These are phyloP conservation scores for Epichloe aotearoae DNA, from an alignment of 2,329 filamentous ascomycete species.

Conservation along the genomic window DNA sequence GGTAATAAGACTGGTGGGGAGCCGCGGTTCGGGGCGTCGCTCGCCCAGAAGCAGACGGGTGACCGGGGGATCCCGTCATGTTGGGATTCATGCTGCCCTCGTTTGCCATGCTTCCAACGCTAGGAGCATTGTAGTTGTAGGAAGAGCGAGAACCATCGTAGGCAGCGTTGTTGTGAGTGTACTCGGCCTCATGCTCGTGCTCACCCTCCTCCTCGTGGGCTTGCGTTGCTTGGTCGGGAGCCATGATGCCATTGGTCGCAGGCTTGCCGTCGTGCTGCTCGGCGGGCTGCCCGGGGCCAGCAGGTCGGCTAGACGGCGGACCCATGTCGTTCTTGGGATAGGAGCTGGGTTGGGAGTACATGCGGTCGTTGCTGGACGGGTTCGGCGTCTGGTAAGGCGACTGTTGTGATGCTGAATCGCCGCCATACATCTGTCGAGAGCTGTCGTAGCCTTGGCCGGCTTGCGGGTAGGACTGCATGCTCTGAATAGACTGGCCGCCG, in stretches of 20 bases:
- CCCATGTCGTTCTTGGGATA: conserved; percentile 86
- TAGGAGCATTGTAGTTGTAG: conserved; percentile 65
- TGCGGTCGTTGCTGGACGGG: conserved; percentile 45
- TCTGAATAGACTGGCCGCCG: conserved; percentile 53
- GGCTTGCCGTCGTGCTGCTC: conserved; percentile 52
- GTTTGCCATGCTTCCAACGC: conserved; percentile 50
- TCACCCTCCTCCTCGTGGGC: conserved; percentile 55
- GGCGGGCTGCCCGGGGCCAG: conserved; percentile 41
- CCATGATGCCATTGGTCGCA: conserved; percentile 56
- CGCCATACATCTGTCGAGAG: conserved; percentile 69
- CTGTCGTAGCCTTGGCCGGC: conserved; percentile 60
- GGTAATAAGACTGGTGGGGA: conserved; percentile 60
- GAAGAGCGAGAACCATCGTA: conserved; percentile 61
- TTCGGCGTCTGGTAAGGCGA: conserved; percentile 56
- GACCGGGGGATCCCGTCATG: conserved; percentile 66
- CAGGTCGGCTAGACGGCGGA: conserved; percentile 53
- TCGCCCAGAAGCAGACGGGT: conserved; percentile 68
- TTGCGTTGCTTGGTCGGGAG: conserved; percentile 33
- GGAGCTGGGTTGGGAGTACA: conserved; percentile 53
- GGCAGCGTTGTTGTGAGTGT: conserved; percentile 67
- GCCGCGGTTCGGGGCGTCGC: conserved; percentile 73
- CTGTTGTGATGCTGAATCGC: conserved; percentile 53
- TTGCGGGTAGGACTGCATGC: conserved; percentile 64
- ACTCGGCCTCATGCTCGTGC: conserved; percentile 69
- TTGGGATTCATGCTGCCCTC: conserved; percentile 75